Evolutionary conservation across 2,329 filamentous ascomycete species (phyloP).

Genomic region (Colletotrichum navitas): DNA sequence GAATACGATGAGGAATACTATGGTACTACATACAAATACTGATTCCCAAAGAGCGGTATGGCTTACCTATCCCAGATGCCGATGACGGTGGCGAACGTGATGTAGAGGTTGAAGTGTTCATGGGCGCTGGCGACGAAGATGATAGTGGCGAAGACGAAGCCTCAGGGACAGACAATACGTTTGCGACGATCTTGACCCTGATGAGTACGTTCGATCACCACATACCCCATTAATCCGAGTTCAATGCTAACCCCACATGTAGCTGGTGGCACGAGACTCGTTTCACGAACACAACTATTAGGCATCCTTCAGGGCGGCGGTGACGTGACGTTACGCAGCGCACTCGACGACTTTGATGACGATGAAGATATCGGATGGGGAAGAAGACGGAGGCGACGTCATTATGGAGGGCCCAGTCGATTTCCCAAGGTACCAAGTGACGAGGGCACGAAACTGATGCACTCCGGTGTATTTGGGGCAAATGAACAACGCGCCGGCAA

Average conservation of each 20-base stretch:
- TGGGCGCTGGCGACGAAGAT: slow-evolving; percentile 39
- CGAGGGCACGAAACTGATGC: slow-evolving; percentile 82
- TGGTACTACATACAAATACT: background rate
- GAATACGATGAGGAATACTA: slow-evolving; percentile 43
- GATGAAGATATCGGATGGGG: slow-evolving; percentile 56
- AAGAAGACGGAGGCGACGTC: slow-evolving; percentile 56
- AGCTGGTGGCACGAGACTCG: slow-evolving; percentile 47
- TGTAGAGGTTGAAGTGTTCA: slow-evolving; percentile 25
- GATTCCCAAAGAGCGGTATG: background rate
- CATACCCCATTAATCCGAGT: slow-evolving; percentile 45
- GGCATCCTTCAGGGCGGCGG: slow-evolving; percentile 55
- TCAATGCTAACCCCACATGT: slow-evolving; percentile 49
- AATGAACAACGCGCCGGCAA: slow-evolving; percentile 68
- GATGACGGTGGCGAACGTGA: slow-evolving; percentile 47
- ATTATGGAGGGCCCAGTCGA: slow-evolving; percentile 61
- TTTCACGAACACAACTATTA: slow-evolving; percentile 55
- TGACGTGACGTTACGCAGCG: slow-evolving; percentile 51
- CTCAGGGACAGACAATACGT: slow-evolving; percentile 21
- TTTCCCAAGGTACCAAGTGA: slow-evolving; percentile 90
- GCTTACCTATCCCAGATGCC: slow-evolving; percentile 41
- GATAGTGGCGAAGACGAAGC: slow-evolving; percentile 45
- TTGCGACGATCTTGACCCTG: slow-evolving; percentile 24
- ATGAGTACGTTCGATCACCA: slow-evolving; percentile 1
- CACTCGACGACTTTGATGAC: slow-evolving; percentile 55
- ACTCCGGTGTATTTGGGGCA: slow-evolving; percentile 82